A percentile compares a stretch with the other conserved stretches of the same genome.
Evolutionary conservation across 352 stramenopile species (phyloP).

Genomic region (Phytophthora colocasiae): DNA sequence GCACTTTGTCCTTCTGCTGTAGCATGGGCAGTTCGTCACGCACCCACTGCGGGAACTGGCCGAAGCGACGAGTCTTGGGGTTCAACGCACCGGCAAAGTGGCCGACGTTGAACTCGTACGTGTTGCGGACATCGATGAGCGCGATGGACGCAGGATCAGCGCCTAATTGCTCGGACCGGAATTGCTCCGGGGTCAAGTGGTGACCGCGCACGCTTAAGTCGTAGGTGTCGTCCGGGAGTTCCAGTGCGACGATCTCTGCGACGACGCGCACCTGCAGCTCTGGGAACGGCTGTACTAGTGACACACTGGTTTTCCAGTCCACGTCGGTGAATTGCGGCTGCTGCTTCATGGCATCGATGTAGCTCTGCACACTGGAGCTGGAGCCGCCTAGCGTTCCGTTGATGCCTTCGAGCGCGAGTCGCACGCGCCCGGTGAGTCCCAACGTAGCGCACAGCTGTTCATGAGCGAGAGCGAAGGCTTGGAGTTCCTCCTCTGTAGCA

Average conservation of each 20-base stretch:
- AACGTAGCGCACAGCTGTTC: slow-evolving; percentile 59
- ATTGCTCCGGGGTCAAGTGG: slow-evolving; percentile 72
- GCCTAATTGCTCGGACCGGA: slow-evolving; percentile 55
- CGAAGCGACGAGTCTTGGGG: slow-evolving; percentile 82
- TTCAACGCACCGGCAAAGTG: slow-evolving; percentile 81
- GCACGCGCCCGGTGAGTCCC: slow-evolving; percentile 72
- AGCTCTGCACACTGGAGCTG: slow-evolving; percentile 52
- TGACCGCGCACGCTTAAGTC: slow-evolving; percentile 49
- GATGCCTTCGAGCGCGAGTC: slow-evolving; percentile 84
- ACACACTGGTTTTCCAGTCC: slow-evolving; percentile 87
- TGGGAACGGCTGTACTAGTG: slow-evolving; percentile 56
- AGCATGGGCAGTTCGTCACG: slow-evolving; percentile 59
- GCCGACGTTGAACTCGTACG: slow-evolving; percentile 86
- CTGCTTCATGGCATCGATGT: slow-evolving; percentile 66
- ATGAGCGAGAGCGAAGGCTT: slow-evolving; percentile 48
- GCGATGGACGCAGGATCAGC: slow-evolving; percentile 36
- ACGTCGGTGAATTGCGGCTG: slow-evolving; percentile 44
- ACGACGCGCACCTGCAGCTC: slow-evolving; percentile 75
- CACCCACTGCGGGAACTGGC: slow-evolving; percentile 79
- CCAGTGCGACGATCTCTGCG: slow-evolving; percentile 81
- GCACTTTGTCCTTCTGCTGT: slow-evolving; percentile 73
- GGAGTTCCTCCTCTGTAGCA: slow-evolving; percentile 46
- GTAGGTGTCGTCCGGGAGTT: slow-evolving; percentile 62
- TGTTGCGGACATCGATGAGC: slow-evolving; percentile 80
- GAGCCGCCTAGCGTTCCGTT: slow-evolving; percentile 84